A percentile compares a stretch with the other conserved stretches of the same genome.
Conservation (phyloP, 2,329 filamentous ascomycete species). For the Fusarium coicis region DNA sequence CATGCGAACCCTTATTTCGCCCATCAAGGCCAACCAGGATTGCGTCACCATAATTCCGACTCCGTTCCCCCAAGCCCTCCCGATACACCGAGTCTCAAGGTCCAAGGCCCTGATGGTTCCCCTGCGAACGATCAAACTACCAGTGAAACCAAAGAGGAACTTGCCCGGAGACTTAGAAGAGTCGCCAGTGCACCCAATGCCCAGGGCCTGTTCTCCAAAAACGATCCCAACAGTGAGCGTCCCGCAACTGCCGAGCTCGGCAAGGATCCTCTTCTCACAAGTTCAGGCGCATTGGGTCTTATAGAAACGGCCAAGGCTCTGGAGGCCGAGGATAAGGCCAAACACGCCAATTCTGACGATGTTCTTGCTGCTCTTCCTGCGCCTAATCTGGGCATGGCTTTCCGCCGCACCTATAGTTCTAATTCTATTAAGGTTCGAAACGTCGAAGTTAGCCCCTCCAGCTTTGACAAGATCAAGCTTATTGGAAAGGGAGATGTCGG, state of each 20-base stretch:
- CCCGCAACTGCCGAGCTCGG: slow-evolving; percentile 87
- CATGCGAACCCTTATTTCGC: slow-evolving; percentile 97
- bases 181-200: slow-evolving; percentile 98
- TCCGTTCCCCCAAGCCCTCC: slow-evolving; percentile 93
- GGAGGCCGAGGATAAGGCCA: slow-evolving; percentile 44
- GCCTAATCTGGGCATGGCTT: slow-evolving; percentile 76
- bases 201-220: slow-evolving; percentile 83
- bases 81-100: slow-evolving; percentile 84
- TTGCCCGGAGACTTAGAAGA: slow-evolving; percentile 90
- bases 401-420: slow-evolving; percentile 95
- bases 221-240: slow-evolving; percentile 67
- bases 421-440: slow-evolving; percentile 99
- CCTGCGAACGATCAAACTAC: slow-evolving; percentile 73
- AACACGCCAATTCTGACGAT: slow-evolving; percentile 59
- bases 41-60: slow-evolving; percentile 94
- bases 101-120: slow-evolving; percentile 73
- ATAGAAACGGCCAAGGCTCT: slow-evolving; percentile 47
- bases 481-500: slow-evolving; percentile 99
- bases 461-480: slow-evolving; percentile 99
- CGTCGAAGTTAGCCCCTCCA: slow-evolving; percentile 93
- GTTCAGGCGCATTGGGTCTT: slow-evolving; percentile 54
- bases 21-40: slow-evolving; percentile 91
- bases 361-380: slow-evolving; percentile 71
- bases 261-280: slow-evolving; percentile 77
- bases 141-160: slow-evolving; percentile 87